These are phyloP conservation scores for Striga hermonthica DNA, from an alignment of 305 asterid genomes.

Conservation along the genomic window DNA sequence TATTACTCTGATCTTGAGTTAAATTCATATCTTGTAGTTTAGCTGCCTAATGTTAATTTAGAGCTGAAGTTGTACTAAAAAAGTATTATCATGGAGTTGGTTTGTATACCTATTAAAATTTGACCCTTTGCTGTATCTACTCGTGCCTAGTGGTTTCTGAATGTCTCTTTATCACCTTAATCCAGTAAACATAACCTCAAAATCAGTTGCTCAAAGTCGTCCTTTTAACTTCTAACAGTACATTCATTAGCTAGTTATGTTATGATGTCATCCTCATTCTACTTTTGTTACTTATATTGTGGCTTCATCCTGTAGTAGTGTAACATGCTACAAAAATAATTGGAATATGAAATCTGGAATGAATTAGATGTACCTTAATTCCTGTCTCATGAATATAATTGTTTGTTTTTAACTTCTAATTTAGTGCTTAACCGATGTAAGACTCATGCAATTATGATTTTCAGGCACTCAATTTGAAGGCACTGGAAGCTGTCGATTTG, in stretches of 20 bases:
- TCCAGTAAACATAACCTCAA: constrained; percentile 6
- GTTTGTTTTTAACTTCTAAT: constrained; percentile 12
- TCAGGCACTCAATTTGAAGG: constrained; percentile 59
- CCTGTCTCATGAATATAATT: constrained; percentile 10
- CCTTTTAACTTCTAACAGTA: neutral
- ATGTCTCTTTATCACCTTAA: constrained; percentile 3
- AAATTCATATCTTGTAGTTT: constrained; percentile 9
- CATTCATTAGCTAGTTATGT: constrained; percentile 3
- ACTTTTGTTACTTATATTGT: constrained; percentile 5
- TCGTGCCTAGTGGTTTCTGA: constrained; percentile 10
- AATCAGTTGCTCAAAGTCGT: neutral
- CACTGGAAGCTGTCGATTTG: constrained; percentile 65
- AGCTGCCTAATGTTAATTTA: constrained; percentile 10
- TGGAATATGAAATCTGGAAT: constrained; percentile 6
- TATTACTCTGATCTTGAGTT: neutral
- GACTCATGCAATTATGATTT: constrained; percentile 30
- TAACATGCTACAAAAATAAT: neutral
- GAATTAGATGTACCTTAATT: constrained; percentile 17
- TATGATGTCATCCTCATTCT: constrained; percentile 14
- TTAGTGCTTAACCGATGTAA: constrained; percentile 11
- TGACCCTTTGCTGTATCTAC: neutral
- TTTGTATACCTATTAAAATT: too few species aligned
- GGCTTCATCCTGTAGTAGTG: neutral
- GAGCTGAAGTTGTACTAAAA: neutral
- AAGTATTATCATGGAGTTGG: neutral